These are phyloP conservation scores for Penicillium sp. DNA, from an alignment of 2,329 filamentous ascomycete species.

Conservation along the genomic window DNA sequence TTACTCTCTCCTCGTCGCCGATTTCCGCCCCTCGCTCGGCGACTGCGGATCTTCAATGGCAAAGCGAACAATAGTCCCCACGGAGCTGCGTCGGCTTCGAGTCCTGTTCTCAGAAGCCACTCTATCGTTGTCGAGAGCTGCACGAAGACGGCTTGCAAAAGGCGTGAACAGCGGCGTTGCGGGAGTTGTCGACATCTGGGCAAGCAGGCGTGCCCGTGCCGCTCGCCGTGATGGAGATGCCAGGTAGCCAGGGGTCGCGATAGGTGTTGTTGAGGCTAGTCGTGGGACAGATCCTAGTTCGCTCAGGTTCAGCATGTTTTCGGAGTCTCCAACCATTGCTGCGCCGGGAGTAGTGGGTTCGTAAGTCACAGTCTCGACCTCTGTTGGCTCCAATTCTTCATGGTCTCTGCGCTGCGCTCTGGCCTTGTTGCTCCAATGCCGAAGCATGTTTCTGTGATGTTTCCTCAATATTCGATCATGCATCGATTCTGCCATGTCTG, in stretches of 20 bases:
- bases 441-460: slow-evolving; percentile 53
- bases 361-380: slow-evolving; percentile 23
- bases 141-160: slow-evolving; percentile 38
- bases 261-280: slow-evolving; percentile 30
- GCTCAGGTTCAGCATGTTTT: slow-evolving; percentile 35
- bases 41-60: slow-evolving; percentile 40
- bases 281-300: slow-evolving; percentile 30
- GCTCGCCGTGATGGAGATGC: slow-evolving; percentile 46
- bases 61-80: slow-evolving; percentile 37
- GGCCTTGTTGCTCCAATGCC: slow-evolving; percentile 51
- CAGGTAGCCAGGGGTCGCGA: slow-evolving; percentile 40
- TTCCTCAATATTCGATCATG: slow-evolving; percentile 51
- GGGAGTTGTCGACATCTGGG: slow-evolving; percentile 43
- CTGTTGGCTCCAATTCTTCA: slow-evolving; percentile 23
- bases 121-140: slow-evolving; percentile 16
- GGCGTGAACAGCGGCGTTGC: slow-evolving; percentile 42
- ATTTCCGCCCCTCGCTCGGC: slow-evolving; percentile 36
- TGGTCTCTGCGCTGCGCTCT: slow-evolving; percentile 26
- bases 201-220: slow-evolving; percentile 38
- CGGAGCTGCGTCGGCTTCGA: slow-evolving; percentile 15
- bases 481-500: slow-evolving; percentile 52
- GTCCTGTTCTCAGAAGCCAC: slow-evolving; percentile 19
- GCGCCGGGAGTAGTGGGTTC: slow-evolving; percentile 23
- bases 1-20: slow-evolving; percentile 32
- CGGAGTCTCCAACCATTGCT: slow-evolving; percentile 28